Percentiles rank a stretch among this genome's conserved stretches.
phyloP scores from a whole-genome alignment of 1,284 basidiomycete genomes.

The Fistulina hepatica region DNA sequence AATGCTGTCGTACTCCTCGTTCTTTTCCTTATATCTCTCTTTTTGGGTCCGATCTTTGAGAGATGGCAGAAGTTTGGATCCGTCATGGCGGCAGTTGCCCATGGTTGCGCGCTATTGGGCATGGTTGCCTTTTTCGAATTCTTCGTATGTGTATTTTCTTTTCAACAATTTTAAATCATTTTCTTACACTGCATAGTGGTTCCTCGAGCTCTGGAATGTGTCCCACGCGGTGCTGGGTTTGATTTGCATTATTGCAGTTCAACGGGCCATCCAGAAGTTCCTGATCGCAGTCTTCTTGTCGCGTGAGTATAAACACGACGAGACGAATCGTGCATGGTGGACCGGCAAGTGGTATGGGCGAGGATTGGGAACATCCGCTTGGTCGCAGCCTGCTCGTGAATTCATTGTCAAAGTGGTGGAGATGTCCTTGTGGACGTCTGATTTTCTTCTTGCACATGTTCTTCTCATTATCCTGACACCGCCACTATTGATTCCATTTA shows the following conservation, averaged over 20 bases:
- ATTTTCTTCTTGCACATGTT: conserved; percentile 77
- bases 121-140: conserved; percentile 90
- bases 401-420: conserved; percentile 96
- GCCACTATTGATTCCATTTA: conserved; percentile 78
- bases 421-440: conserved; percentile 89
- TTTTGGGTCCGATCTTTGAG: conserved; percentile 87
- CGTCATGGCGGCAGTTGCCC: conserved; percentile 83
- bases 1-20: conserved; percentile 83
- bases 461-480: conserved; percentile 78
- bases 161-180: conserved; percentile 8
- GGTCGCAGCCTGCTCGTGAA: conserved; percentile 91
- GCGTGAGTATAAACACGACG: conserved; percentile 94
- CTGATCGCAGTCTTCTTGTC: conserved; percentile 88
- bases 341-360: conserved; percentile 97
- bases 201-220: conserved; percentile 93
- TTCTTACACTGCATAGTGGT: conserved; percentile 54
- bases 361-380: conserved; percentile 76
- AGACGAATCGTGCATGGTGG: conserved; percentile 97
- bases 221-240: conserved; percentile 88
- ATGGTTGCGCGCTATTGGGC: conserved; percentile 70
- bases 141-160: conserved; percentile 50
- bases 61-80: conserved; percentile 81
- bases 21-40: conserved; percentile 85
- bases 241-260: conserved; percentile 78
- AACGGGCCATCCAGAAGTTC: conserved; percentile 87